Percentiles rank a stretch among this genome's conserved stretches.
These are phyloP conservation scores for Pisolithus orientalis DNA, from an alignment of 768 basidiomycete species.

Conservation along the genomic window DNA sequence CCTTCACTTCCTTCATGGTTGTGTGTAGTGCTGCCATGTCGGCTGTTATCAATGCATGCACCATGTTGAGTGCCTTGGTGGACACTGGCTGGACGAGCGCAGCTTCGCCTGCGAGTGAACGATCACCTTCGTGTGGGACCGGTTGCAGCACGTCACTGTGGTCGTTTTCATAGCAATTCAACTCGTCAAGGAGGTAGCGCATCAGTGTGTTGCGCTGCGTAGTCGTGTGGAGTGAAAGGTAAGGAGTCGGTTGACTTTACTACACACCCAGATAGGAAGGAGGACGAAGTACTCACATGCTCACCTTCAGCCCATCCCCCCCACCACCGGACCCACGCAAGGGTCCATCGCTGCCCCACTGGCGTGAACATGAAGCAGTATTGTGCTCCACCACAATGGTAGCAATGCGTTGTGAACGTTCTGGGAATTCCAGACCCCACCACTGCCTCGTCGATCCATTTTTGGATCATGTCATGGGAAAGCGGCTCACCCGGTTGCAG, in stretches of 20 bases:
- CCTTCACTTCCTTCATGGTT: not conserved
- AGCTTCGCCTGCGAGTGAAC: not conserved
- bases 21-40: not conserved
- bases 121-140: not conserved
- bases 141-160: conserved; percentile 12
- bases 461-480: conserved; percentile 18
- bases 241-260: not conserved
- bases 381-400: conserved; percentile 21
- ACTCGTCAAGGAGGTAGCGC: conserved; percentile 23
- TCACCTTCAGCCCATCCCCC: conserved; percentile 37
- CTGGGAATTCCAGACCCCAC: conserved; percentile 5
- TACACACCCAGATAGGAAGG: not conserved
- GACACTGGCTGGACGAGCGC: not conserved
- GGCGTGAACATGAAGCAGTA: conserved; percentile 29
- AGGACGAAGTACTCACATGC: conserved; percentile 26
- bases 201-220: conserved; percentile 3
- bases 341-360: conserved; percentile 28
- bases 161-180: conserved; percentile 20
- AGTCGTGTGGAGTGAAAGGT: not conserved
- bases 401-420: conserved; percentile 22
- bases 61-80: not conserved
- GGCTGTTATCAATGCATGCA: not conserved
- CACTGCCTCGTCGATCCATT: conserved; percentile 12
- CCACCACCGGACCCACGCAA: conserved; percentile 35
- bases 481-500: conserved; percentile 14